Conservation (phyloP, 1,139 yeast genomes). For the Blastobotrys proliferans region DNA sequence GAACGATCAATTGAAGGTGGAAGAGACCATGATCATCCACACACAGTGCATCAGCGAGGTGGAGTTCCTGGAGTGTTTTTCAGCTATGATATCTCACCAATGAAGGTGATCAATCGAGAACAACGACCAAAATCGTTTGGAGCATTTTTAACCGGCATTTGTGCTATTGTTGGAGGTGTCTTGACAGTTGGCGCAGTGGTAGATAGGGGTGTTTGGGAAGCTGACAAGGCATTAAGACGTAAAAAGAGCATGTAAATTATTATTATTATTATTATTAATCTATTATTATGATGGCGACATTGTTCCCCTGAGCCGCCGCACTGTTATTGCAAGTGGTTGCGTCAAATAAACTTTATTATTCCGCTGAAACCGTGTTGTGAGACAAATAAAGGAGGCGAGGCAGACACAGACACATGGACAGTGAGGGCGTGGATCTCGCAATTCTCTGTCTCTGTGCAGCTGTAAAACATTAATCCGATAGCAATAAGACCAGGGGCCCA, state of each 20-base stretch:
- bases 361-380: too few species aligned
- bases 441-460: too few species aligned
- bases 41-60: constrained; percentile 77
- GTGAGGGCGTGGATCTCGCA: too few species aligned
- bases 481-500: too few species aligned
- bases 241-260: constrained; percentile 45
- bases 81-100: constrained; percentile 86
- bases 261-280: too few species aligned
- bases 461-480: too few species aligned
- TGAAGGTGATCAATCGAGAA: constrained; percentile 85
- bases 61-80: constrained; percentile 90
- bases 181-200: constrained; percentile 86
- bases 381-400: too few species aligned
- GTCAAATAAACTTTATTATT: too few species aligned
- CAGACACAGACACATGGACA: too few species aligned
- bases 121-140: constrained; percentile 77
- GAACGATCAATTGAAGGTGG: constrained; percentile 85
- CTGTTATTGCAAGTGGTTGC: too few species aligned
- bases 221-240: constrained; percentile 71
- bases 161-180: constrained; percentile 90
- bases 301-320: too few species aligned
- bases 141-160: constrained; percentile 76
- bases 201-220: constrained; percentile 86
- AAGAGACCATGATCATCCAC: constrained; percentile 83
- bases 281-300: too few species aligned